Evolutionary conservation across 306 rosid genomes (phyloP).

Genomic region (Medicago ruthenica): DNA sequence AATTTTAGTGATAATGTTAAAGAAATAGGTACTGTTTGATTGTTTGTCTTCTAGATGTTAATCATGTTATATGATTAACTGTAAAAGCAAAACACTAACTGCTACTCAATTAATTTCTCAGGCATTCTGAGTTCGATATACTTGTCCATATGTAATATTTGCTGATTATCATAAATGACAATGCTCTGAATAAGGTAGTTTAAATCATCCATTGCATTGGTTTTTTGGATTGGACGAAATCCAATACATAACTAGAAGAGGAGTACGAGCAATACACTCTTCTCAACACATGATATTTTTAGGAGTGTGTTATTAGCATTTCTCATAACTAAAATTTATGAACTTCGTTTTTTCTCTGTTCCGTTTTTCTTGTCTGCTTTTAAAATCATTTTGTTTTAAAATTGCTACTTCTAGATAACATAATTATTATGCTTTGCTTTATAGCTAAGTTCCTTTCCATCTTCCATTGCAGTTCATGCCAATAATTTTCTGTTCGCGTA

Average conservation of each 20-base stretch:
- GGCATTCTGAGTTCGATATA: slow-evolving; percentile 2
- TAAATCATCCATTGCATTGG: slow-evolving; percentile 22
- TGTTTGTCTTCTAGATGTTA: slow-evolving; percentile 20
- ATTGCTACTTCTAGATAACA: slow-evolving; percentile 2
- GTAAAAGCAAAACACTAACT: neutral
- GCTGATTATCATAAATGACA: neutral
- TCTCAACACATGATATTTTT: neutral
- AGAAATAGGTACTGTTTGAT: slow-evolving; percentile 17
- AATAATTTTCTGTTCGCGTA: slow-evolving; percentile 39
- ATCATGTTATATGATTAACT: neutral
- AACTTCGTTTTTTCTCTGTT: slow-evolving; percentile 10
- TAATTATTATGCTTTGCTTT: slow-evolving; percentile 16
- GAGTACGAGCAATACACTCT: neutral
- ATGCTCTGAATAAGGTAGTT: neutral
- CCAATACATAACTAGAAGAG: slow-evolving; percentile 4
- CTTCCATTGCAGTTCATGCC: slow-evolving; percentile 11
- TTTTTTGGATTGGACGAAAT: slow-evolving; percentile 14
- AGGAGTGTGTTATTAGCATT: neutral
- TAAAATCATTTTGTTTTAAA: neutral
- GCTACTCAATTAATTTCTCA: slow-evolving; percentile 4
- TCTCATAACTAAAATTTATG: slow-evolving; percentile 2
- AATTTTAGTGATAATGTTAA: neutral
- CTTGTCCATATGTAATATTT: slow-evolving; percentile 9
- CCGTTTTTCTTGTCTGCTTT: neutral
- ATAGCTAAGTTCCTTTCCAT: slow-evolving; percentile 27